Conservation (phyloP, 2,329 filamentous ascomycete species). For the Diaporthe caulivora region DNA sequence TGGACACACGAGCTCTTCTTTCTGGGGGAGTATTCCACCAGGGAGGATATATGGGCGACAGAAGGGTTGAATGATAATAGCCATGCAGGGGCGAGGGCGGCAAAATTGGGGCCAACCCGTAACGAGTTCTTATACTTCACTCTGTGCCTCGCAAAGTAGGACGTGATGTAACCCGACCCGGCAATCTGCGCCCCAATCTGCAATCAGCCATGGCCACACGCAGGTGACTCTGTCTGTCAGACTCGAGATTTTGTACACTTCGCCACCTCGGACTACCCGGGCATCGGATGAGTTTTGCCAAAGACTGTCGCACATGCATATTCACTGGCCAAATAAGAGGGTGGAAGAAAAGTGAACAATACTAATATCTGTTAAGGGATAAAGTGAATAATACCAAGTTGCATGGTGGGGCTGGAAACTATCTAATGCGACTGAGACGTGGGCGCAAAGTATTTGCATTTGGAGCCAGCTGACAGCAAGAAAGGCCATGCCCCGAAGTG, state of each 20-base stretch:
- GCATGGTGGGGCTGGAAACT: neutral
- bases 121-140: constrained; percentile 2
- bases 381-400: too few species aligned
- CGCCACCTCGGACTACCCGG: neutral
- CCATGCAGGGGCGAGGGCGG: neutral
- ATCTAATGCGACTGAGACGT: neutral
- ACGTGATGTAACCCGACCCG: neutral
- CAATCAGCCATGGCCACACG: too few species aligned
- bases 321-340: neutral
- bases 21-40: neutral
- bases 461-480: neutral
- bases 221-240: neutral
- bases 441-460: neutral
- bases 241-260: neutral
- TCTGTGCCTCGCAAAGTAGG: neutral
- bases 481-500: neutral
- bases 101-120: neutral
- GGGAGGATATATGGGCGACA: neutral
- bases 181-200: neutral
- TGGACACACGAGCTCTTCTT: too few species aligned
- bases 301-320: neutral
- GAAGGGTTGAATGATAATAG: neutral
- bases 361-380: neutral
- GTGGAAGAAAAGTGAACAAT: too few species aligned
- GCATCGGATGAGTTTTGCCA: neutral